Evolutionary conservation across 495 filamentous ascomycete species (phyloP).

Genomic region (Acidomyces sp.): DNA sequence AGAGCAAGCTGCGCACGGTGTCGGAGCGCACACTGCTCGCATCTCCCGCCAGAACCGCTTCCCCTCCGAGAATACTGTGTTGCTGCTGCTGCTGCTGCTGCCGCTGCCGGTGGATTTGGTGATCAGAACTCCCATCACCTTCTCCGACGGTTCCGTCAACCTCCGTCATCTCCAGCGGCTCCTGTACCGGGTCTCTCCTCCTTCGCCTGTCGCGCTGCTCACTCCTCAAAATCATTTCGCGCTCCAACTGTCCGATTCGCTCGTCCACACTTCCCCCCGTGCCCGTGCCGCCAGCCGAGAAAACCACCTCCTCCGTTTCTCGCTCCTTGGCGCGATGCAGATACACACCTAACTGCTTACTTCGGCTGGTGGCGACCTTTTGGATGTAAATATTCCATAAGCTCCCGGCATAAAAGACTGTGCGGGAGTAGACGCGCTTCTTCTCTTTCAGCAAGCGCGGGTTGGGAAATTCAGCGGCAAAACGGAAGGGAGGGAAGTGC

Average conservation of each 20-base stretch:
- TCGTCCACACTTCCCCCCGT: constrained; percentile 36
- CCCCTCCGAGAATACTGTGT: constrained; percentile 21
- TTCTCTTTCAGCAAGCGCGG: constrained; percentile 44
- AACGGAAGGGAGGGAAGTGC: constrained; percentile 46
- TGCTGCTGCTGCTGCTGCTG: constrained; percentile 23
- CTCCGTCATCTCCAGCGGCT: constrained; percentile 10
- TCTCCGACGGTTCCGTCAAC: constrained; percentile 24
- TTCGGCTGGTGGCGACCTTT: constrained; percentile 41
- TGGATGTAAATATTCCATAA: constrained; percentile 53
- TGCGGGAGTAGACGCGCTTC: constrained; percentile 46
- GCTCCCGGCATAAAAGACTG: constrained; percentile 49
- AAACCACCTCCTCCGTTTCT: constrained; percentile 35
- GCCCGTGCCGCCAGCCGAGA: constrained; percentile 18
- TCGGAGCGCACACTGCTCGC: not conserved
- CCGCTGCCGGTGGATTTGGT: too few species aligned
- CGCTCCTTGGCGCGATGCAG: constrained; percentile 47
- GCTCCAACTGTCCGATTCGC: constrained; percentile 37
- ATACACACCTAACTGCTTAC: constrained; percentile 46
- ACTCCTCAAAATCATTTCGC: constrained; percentile 33
- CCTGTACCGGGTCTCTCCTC: not conserved
- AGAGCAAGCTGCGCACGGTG: constrained; percentile 14
- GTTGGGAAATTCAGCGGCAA: constrained; percentile 46
- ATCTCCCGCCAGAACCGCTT: not conserved
- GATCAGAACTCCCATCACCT: constrained; percentile 31
- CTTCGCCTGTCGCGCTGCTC: constrained; percentile 27